phyloP scores from a whole-genome alignment of 75 land plant species.

The Azolla pinnata region DNA sequence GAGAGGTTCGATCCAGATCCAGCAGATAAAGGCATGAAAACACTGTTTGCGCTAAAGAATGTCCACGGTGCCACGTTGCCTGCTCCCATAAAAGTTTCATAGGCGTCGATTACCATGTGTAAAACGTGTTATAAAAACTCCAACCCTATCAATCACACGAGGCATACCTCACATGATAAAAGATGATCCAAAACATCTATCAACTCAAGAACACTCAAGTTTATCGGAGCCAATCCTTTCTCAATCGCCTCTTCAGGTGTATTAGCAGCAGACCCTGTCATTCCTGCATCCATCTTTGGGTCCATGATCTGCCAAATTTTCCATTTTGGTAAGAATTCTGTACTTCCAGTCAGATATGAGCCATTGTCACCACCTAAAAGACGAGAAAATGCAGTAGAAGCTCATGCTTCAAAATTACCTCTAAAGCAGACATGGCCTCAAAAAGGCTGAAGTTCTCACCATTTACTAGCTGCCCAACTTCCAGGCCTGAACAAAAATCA shows the following conservation, averaged over 20 bases:
- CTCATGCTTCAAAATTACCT: conserved; percentile 38
- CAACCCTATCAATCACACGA: too few species aligned
- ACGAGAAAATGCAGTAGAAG: neutral
- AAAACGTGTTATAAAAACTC: too few species aligned
- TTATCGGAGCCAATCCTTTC: conserved; percentile 75
- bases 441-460: conserved; percentile 93
- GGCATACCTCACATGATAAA: conserved; percentile 96
- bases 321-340: too few species aligned
- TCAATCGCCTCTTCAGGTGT: conserved; percentile 91
- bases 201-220: conserved; percentile 40
- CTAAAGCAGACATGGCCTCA: conserved; percentile 96
- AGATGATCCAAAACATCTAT: conserved; percentile 91
- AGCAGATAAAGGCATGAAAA: conserved; percentile 89
- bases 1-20: conserved; percentile 54
- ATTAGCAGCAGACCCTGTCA: conserved; percentile 50
- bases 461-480: conserved; percentile 83
- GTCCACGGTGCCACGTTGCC: conserved; percentile 99
- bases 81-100: conserved; percentile 15
- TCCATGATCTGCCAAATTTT: conserved; percentile 91
- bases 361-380: neutral
- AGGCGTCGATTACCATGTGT: too few species aligned
- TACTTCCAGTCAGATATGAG: conserved; percentile 5
- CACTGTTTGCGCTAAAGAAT: conserved; percentile 86
- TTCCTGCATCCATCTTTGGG: conserved; percentile 99
- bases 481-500: conserved; percentile 45